Base-by-base conservation (phyloP, 2,329 filamentous ascomycete species). In the Ilyonectria destructans region DNA sequence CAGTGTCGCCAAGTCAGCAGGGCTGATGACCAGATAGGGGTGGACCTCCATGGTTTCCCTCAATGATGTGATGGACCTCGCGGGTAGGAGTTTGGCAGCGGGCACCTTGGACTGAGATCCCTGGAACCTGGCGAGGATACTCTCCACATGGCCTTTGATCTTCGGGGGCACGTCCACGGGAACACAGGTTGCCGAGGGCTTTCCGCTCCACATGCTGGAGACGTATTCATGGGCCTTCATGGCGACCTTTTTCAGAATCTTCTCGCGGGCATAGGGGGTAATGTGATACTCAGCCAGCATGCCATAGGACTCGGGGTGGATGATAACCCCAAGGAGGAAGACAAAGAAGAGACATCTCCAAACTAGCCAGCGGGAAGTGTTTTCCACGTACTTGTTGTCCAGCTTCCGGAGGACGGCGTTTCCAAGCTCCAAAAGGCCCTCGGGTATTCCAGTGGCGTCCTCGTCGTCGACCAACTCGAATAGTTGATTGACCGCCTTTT, bases 321-420 rank as follows among this genome's bases (percentile, higher is more conserved):
- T 93, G 76, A 98, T 89, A 60, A 94, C 92, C 74, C 93, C 92
- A 54, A 94, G 88, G 40, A 98, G 85, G 81, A 96, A 98, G 58
- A 92, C 92, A 70, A 94, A 93, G 80, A 98, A 97, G 69, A 98
- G 91, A 91, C 96, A 99, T 78, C 95, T 93, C 75, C 92, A 93
- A 70, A 98, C 91, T 72, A 98, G 88, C 85, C 95, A 97, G 74
- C 91, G 91, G 69, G 94, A 90, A 45, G 94, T 94, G 73, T 89
- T 90, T 72, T 93, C 91, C 69, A 93, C 90, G 71, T 89, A 89
- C 72, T 92, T 91, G 71, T 87, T 87, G 71, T 93, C 91, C 67
- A 97, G 85, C 75, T 95, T 95, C 67, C 88, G 87, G 51, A 97
- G 84, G 67, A 98, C 94, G 70, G 94, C 93, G 79, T 92, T 93